Percentiles rank a stretch among this genome's conserved stretches.
phyloP scores from a whole-genome alignment of 169 alveolate species.

The Plasmodium knowlesi region DNA sequence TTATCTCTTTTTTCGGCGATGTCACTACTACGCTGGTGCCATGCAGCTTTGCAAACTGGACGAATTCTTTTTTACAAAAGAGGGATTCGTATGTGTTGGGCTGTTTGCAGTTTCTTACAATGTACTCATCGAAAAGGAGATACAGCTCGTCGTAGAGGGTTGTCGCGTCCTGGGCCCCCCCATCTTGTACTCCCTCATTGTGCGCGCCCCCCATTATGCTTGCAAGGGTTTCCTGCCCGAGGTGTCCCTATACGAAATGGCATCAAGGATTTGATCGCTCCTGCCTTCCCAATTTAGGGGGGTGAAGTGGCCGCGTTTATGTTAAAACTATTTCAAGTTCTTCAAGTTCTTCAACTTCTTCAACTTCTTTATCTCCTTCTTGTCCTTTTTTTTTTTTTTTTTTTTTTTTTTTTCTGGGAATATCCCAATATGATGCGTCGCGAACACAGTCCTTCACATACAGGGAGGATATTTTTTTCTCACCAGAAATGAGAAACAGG shows the following conservation, averaged over 20 bases:
- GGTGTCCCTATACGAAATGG: no score
- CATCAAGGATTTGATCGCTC: no score
- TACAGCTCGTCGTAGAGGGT: slow-evolving; percentile 27
- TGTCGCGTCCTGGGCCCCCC: not conserved
- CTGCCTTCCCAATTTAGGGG: not conserved
- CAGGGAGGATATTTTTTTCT: not conserved
- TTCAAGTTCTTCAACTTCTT: not conserved
- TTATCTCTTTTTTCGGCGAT: not conserved
- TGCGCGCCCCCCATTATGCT: not conserved
- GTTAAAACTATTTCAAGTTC: not conserved
- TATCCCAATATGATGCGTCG: not conserved
- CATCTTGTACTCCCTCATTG: no score
- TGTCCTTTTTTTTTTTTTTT: not conserved
- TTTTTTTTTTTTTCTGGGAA: not conserved
- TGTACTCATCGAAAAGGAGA: slow-evolving; percentile 29
- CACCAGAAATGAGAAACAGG: not conserved
- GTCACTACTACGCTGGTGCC: not conserved
- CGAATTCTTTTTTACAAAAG: slow-evolving; percentile 29
- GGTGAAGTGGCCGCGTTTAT: not conserved
- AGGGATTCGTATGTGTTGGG: not conserved
- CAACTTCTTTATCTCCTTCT: not conserved
- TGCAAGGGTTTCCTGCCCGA: no score
- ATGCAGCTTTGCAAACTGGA: not conserved
- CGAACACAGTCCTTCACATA: not conserved
- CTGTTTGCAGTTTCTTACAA: slow-evolving; percentile 5